Evolutionary conservation across 768 basidiomycete species (phyloP), one percentile per base, ranked within the genome.

Genomic region (Termitomyces sp.): DNA sequence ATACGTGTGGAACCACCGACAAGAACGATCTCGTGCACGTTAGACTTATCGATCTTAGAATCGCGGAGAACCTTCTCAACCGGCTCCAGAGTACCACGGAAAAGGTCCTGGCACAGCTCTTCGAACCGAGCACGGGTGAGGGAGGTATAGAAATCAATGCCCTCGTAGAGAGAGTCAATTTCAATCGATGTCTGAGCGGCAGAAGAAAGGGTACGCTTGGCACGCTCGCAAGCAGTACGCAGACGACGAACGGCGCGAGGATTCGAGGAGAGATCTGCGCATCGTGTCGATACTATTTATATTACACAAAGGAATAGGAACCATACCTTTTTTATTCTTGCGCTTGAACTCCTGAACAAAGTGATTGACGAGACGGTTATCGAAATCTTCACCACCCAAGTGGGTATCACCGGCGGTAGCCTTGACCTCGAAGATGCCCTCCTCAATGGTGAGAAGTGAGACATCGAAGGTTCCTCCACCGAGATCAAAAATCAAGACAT

Each of bases 381-480:
- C 95, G 64, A 98, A 98, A 74, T 98, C 94, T 72, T 97, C 95
- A 75, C 95, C 95, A 75, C 95, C 95, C 74, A 98, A 83, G 73
- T 98, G 94, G 53, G 94, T 97, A 77, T 97, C 94, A 82, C 95
- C 95, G 54, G 95, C 94, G 56, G 94, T 97, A 55, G 95, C 94
- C 82, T 95, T 92, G 74, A 98, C 95, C 70, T 94, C 95, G 76
- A 97, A 96, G 73, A 97, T 94, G 74, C 94, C 94, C 74, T 95
- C 94, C 71, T 94, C 93, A 61, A 97, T 96, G 57, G 92, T 95
- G 59, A 98, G 77, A 56, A 98, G 90, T 30, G 94, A 96, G 35
- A 96, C 94, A 85, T 97, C 94, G 73, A 96, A 98, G 37, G 95
- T 97, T 78, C 94, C 95, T 79, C 95, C 95, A 60, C 94, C 95